Conservation (phyloP, 169 alveolate species). For the Eimeria zaria region DNA sequence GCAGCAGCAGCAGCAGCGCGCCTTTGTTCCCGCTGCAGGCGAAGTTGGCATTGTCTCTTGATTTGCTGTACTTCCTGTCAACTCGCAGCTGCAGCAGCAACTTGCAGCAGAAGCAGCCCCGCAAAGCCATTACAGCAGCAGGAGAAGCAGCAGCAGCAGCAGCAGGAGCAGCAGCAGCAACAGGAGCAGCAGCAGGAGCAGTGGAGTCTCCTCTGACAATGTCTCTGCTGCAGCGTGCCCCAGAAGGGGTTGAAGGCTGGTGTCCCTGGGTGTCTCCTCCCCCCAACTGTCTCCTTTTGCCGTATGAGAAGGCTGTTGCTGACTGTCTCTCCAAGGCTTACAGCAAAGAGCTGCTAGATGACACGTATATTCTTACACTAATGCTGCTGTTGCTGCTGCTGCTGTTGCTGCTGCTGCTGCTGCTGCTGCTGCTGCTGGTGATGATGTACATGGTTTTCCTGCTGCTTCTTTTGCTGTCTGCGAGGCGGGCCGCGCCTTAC, state of each 20-base stretch:
- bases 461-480: not conserved
- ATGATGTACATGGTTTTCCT: not conserved
- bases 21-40: conserved; percentile 33
- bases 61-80: not conserved
- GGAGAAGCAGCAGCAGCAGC: not conserved
- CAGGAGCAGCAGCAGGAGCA: not conserved
- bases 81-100: conserved; percentile 19
- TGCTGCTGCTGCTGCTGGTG: not conserved
- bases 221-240: not conserved
- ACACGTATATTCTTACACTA: no score
- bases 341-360: conserved; percentile 21
- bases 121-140: not conserved
- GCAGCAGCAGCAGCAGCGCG: conserved; percentile 10
- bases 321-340: conserved; percentile 35
- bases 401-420: conserved; percentile 18
- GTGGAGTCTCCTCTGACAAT: not conserved
- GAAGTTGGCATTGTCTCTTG: conserved; percentile 22
- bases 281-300: not conserved
- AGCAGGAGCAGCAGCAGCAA: not conserved
- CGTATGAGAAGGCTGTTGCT: not conserved
- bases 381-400: not conserved
- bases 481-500: no score
- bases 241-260: conserved; percentile 28
- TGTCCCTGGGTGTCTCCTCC: not conserved
- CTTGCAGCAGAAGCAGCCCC: no score